phyloP scores from a whole-genome alignment of 768 basidiomycete genomes.

The Hygrophorus pudorinus region DNA sequence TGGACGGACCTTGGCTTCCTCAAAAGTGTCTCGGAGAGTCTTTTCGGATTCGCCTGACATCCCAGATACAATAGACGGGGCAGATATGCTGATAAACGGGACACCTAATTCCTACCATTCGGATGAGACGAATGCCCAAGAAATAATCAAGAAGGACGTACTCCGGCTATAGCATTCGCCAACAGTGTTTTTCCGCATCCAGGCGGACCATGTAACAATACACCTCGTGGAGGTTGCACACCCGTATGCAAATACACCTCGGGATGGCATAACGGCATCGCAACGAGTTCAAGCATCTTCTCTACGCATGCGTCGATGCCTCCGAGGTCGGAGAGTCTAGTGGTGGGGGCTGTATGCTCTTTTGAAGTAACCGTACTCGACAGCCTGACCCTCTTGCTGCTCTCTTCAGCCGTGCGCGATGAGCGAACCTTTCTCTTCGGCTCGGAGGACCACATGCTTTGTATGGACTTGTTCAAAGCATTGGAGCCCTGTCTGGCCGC shows the following conservation, averaged over 20 bases:
- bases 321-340: conserved; percentile 77
- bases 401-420: conserved; percentile 39
- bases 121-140: neutral
- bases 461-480: conserved; percentile 69
- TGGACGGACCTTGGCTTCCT: conserved; percentile 77
- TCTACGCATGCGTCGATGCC: conserved; percentile 82
- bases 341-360: conserved; percentile 62
- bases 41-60: conserved; percentile 99
- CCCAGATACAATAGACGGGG: conserved; percentile 91
- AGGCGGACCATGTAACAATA: conserved; percentile 89
- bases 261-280: conserved; percentile 89
- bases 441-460: conserved; percentile 76
- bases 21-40: conserved; percentile 90
- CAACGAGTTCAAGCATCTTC: conserved; percentile 93
- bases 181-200: conserved; percentile 95
- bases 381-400: conserved; percentile 48
- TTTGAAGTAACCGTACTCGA: conserved; percentile 33
- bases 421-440: conserved; percentile 59
- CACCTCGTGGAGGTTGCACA: conserved; percentile 85
- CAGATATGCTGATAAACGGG: conserved; percentile 91
- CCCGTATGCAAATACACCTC: conserved; percentile 94
- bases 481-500: conserved; percentile 59
- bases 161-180: conserved; percentile 93
- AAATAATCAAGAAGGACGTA: conserved; percentile 24
- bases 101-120: conserved; percentile 72